Evolutionary conservation across 306 rosid species (phyloP), one percentile per base, ranked within the genome.

Genomic region (Hippophae rhamnoides): DNA sequence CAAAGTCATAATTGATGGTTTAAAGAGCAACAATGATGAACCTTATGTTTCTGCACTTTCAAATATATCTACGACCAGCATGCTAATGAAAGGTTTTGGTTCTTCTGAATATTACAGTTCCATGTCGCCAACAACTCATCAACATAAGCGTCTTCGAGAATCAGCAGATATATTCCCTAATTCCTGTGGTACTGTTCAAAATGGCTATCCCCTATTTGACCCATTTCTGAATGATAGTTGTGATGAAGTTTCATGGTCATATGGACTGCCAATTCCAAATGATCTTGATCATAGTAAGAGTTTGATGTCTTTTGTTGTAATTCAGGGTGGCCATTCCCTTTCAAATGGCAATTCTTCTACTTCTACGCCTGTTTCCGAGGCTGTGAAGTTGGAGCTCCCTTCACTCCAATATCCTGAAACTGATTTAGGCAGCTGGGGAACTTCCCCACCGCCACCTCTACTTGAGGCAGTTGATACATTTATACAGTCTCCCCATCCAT

Each of bases 371-470:
- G 48, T 72, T 64, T 69, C 40, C 42, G 86, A 79, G 89, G 76
- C 82, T 60, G 79, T 72, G 97, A 88, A 92, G 96, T 75, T 63
- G 77, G 99, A 93, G 97, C 99, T 93, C 97, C 99, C 99, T 93
- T 93, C 99, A 88, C 85, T 88, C 99, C 99, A 93, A 93, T 84
- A 80, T 93, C 68, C 90, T 67, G 86, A 88, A 75, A 74, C 86
- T 75, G 97, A 93, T 76, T 77, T 87, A 69, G 68, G 92, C 70
- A 76, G 82, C 79, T 85, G 96, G 96, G 85, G 81, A 48, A 69
- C 78, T 70, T 72, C 87, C 75, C 74, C 89, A 68, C 78, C 78
- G 2, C 86, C 70, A 48, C 74, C 89, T 52, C 67, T 81, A 68
- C 81, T 79, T 5, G 96, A 90, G 53, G 69, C 96, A 69, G 78